These are phyloP conservation scores for Cymbopogon citratus DNA, from an alignment of 176 grass and related monocot species.

Conservation along the genomic window DNA sequence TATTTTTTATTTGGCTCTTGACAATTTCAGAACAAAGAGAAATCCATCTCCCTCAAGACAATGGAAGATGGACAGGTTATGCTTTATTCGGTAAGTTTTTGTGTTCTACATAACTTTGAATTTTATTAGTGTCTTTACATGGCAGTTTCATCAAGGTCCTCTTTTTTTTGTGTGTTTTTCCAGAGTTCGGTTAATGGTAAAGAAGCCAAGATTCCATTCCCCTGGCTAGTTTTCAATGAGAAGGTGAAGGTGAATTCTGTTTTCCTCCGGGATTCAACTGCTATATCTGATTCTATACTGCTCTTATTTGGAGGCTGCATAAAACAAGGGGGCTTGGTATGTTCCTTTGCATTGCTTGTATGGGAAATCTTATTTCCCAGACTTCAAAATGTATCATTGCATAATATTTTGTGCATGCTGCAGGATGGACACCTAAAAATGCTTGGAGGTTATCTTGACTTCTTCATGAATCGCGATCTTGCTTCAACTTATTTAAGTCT, in stretches of 20 bases:
- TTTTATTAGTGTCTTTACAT: neutral
- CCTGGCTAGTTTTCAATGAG: slow-evolving; percentile 98
- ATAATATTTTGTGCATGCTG: slow-evolving; percentile 13
- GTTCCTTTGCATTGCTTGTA: slow-evolving; percentile 20
- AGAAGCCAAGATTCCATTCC: slow-evolving; percentile 84
- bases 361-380: neutral
- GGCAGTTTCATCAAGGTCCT: slow-evolving; percentile 2
- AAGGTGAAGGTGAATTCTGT: slow-evolving; percentile 98
- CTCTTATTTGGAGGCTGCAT: slow-evolving; percentile 85
- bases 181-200: slow-evolving; percentile 98
- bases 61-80: slow-evolving; percentile 98
- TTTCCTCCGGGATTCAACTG: slow-evolving; percentile 93
- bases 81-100: slow-evolving; percentile 83
- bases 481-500: slow-evolving; percentile 78
- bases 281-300: slow-evolving; percentile 81
- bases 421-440: slow-evolving; percentile 98
- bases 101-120: slow-evolving; percentile 1
- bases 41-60: slow-evolving; percentile 92
- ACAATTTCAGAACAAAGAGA: slow-evolving; percentile 81
- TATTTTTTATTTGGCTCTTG: slow-evolving; percentile 30
- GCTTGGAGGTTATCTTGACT: slow-evolving; percentile 94
- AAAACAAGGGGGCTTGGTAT: slow-evolving; percentile 70
- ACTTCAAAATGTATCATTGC: neutral
- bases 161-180: slow-evolving; percentile 43
- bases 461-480: slow-evolving; percentile 90